Evolutionary conservation across 176 grass and related monocot species (phyloP).

Genomic region (Alopecurus myosuroides): DNA sequence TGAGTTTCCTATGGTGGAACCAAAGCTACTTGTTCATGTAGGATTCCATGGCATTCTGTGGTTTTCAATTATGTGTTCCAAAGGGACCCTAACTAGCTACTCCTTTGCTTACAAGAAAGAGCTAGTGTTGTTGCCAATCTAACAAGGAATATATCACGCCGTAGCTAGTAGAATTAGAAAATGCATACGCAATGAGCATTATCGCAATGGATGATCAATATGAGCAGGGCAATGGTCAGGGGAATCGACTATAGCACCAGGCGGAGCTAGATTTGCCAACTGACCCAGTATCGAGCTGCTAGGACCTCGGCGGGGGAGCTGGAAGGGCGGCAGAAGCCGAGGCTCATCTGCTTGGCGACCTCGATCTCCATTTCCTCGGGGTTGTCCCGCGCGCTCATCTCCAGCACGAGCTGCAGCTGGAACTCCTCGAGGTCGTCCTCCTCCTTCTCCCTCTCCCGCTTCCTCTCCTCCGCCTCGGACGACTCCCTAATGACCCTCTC

Average conservation of each 20-base stretch:
- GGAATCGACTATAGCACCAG: slow-evolving; percentile 18
- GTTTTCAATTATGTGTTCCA: neutral
- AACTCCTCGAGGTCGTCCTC: slow-evolving; percentile 87
- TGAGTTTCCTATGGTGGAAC: neutral
- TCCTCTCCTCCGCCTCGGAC: slow-evolving; percentile 43
- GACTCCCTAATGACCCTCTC: slow-evolving; percentile 47
- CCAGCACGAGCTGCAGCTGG: slow-evolving; percentile 90
- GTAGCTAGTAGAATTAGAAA: neutral
- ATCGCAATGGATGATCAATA: neutral
- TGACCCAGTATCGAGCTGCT: slow-evolving; percentile 84
- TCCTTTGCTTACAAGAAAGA: neutral
- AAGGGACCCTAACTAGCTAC: neutral
- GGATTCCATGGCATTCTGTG: neutral
- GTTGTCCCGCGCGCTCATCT: slow-evolving; percentile 92
- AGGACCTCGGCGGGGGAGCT: slow-evolving; percentile 55
- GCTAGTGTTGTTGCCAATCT: neutral
- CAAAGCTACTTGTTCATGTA: neutral
- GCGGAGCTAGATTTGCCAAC: slow-evolving; percentile 3
- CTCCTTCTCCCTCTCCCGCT: slow-evolving; percentile 47
- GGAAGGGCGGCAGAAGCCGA: slow-evolving; percentile 57
- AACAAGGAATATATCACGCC: neutral
- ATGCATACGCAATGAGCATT: neutral
- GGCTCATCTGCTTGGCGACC: slow-evolving; percentile 93
- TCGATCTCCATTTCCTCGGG: slow-evolving; percentile 96
- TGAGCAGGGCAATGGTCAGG: slow-evolving; percentile 1